Percentiles rank a stretch among this genome's conserved stretches.
These are phyloP conservation scores for Hirsutella thompsonii DNA, from an alignment of 2,329 filamentous ascomycete genomes.

Conservation along the genomic window DNA sequence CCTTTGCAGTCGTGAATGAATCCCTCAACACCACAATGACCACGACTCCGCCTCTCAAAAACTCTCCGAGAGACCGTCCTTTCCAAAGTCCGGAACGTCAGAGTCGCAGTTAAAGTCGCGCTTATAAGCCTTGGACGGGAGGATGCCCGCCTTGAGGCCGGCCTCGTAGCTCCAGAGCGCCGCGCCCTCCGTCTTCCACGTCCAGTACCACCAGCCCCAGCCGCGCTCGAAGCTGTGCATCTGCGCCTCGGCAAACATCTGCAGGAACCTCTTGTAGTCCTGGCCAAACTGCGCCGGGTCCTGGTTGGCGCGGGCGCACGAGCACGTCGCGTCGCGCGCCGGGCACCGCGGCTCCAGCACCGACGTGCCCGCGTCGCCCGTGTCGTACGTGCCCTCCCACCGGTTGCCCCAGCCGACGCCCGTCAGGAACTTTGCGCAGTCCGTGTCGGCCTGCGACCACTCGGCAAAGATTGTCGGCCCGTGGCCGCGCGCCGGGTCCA, in stretches of 20 bases:
- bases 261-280: slow-evolving; percentile 73
- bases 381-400: slow-evolving; percentile 79
- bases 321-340: slow-evolving; percentile 49
- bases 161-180: slow-evolving; percentile 88
- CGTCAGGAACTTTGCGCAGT: slow-evolving; percentile 78
- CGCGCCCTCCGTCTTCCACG: slow-evolving; percentile 80
- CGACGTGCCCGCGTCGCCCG: slow-evolving; percentile 45
- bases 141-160: slow-evolving; percentile 62
- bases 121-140: slow-evolving; percentile 64
- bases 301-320: slow-evolving; percentile 65
- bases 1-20: background rate
- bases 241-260: slow-evolving; percentile 87
- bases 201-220: slow-evolving; percentile 99
- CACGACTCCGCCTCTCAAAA: slow-evolving; percentile 16
- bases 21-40: background rate
- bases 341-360: slow-evolving; percentile 67
- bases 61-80: slow-evolving; percentile 33
- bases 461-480: slow-evolving; percentile 91
- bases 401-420: slow-evolving; percentile 80
- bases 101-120: slow-evolving; percentile 55
- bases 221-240: slow-evolving; percentile 89
- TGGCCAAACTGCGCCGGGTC: slow-evolving; percentile 53
- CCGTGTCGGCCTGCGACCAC: slow-evolving; percentile 95
- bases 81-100: slow-evolving; percentile 39
- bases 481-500: slow-evolving; percentile 66